These are phyloP conservation scores for Daphne laureola DNA, from an alignment of 441 rosid genomes.

Conservation along the genomic window DNA sequence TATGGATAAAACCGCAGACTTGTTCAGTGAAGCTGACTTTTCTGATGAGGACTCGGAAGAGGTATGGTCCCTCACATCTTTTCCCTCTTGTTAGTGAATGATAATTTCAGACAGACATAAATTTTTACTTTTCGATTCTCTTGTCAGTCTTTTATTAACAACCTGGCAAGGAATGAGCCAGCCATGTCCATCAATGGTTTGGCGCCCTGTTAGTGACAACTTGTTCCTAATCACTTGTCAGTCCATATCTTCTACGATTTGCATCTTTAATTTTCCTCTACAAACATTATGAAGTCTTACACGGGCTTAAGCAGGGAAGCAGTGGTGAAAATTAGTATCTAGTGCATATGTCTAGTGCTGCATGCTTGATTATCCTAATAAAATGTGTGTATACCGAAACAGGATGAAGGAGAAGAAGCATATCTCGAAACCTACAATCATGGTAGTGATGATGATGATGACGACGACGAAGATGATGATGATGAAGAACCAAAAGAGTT, in stretches of 20 bases:
- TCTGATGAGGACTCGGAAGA: constrained; percentile 32
- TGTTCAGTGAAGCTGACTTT: constrained; percentile 27
- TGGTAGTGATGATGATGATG: constrained; percentile 10
- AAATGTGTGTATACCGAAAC: constrained; percentile 2
- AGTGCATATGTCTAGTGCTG: background rate
- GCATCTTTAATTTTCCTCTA: too few relatives aligned
- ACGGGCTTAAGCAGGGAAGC: too few relatives aligned
- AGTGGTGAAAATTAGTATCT: too few relatives aligned
- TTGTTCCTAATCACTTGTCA: too few relatives aligned
- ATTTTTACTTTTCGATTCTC: background rate
- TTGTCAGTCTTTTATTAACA: background rate
- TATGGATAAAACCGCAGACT: constrained; percentile 22
- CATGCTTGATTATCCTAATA: background rate
- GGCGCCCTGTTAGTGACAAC: too few relatives aligned
- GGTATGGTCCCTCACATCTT: constrained; percentile 25
- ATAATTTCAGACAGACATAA: background rate
- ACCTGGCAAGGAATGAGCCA: too few relatives aligned
- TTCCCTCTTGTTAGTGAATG: background rate
- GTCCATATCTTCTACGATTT: too few relatives aligned
- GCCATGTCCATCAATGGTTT: too few relatives aligned
- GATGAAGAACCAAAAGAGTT: background rate
- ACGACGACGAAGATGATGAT: constrained; percentile 1
- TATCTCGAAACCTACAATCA: constrained; percentile 18
- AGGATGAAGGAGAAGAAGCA: constrained; percentile 32
- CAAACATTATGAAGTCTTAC: too few relatives aligned